These are phyloP conservation scores for Onygenales sp. DNA, from an alignment of 2,329 filamentous ascomycete species.

Conservation along the genomic window DNA sequence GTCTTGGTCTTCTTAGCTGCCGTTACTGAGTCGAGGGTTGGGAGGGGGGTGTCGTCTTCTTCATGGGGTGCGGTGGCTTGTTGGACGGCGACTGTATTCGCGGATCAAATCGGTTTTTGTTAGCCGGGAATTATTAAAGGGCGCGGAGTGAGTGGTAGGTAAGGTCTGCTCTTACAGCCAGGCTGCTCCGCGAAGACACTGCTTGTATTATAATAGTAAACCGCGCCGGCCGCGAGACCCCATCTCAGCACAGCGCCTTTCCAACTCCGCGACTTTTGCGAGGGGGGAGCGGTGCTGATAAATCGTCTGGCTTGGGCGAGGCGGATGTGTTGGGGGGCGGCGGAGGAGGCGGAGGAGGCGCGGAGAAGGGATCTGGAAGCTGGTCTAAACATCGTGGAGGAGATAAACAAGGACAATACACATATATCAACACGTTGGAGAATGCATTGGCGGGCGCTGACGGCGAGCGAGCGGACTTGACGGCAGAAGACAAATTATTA, in stretches of 20 bases:
- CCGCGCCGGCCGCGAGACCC: constrained; percentile 62
- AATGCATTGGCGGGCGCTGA: too few relatives aligned
- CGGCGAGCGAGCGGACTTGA: too few relatives aligned
- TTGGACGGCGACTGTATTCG: constrained; percentile 23
- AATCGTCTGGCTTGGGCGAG: constrained; percentile 32
- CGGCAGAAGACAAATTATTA: too few relatives aligned
- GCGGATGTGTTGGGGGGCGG: constrained; percentile 7
- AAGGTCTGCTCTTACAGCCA: constrained; percentile 46
- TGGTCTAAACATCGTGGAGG: constrained; percentile 14
- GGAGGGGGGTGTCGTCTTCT: constrained; percentile 40
- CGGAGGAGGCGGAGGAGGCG: background rate
- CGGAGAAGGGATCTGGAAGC: constrained; percentile 13
- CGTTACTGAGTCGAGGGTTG: constrained; percentile 58
- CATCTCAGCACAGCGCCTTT: constrained; percentile 66
- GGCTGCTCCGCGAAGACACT: constrained; percentile 77
- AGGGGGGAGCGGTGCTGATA: constrained; percentile 40
- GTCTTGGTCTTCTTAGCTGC: constrained; percentile 38
- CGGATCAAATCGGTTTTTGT: background rate
- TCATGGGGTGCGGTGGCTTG: constrained; percentile 18
- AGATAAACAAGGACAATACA: background rate
- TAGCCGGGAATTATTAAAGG: background rate
- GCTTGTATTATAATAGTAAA: constrained; percentile 95
- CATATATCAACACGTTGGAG: too few relatives aligned
- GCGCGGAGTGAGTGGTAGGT: background rate
- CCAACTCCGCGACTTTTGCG: constrained; percentile 66